These are phyloP conservation scores for Triticum turgidum DNA, from an alignment of 176 grass and related monocot genomes.

Conservation along the genomic window DNA sequence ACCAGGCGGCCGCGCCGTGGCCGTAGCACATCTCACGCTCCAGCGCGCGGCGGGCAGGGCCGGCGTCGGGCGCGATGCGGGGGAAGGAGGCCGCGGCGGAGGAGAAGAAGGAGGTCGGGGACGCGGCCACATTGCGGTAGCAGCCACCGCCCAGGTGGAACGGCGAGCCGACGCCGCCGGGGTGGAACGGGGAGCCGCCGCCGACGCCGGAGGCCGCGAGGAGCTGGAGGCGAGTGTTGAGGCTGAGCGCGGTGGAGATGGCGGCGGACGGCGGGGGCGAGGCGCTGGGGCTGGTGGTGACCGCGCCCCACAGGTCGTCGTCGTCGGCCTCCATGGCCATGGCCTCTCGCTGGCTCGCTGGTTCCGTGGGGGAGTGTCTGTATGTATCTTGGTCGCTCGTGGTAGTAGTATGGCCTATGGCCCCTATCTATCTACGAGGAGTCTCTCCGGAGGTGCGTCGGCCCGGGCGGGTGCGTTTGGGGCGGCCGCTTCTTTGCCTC, in stretches of 20 bases:
- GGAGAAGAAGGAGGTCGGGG: conserved; percentile 19
- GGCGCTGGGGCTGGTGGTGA: conserved; percentile 30
- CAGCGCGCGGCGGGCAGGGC: background rate
- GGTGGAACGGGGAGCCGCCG: background rate
- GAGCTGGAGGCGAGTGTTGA: conserved; percentile 38
- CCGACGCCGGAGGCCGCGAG: background rate
- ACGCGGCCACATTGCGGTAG: conserved; percentile 31
- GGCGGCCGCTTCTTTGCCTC: conserved; percentile 1
- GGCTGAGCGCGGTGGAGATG: conserved; percentile 50
- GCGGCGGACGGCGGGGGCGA: conserved; percentile 16
- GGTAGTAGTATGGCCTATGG: too few species aligned
- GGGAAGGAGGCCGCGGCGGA: background rate
- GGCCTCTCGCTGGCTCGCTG: background rate
- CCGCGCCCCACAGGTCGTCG: conserved; percentile 40
- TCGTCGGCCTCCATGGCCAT: conserved; percentile 42
- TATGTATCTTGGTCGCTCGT: too few species aligned
- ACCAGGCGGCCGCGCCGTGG: background rate
- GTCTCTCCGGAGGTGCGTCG: too few species aligned
- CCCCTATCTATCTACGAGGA: too few species aligned
- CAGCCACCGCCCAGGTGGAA: background rate
- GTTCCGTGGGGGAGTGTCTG: background rate
- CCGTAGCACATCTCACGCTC: conserved; percentile 24
- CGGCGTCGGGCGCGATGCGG: background rate
- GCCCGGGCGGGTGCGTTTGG: background rate
- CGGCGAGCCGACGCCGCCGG: background rate